A percentile compares a stretch with the other conserved stretches of the same genome.
Conservation (phyloP, 2,329 filamentous ascomycete species). For the Neocatenulostroma microsporum region DNA sequence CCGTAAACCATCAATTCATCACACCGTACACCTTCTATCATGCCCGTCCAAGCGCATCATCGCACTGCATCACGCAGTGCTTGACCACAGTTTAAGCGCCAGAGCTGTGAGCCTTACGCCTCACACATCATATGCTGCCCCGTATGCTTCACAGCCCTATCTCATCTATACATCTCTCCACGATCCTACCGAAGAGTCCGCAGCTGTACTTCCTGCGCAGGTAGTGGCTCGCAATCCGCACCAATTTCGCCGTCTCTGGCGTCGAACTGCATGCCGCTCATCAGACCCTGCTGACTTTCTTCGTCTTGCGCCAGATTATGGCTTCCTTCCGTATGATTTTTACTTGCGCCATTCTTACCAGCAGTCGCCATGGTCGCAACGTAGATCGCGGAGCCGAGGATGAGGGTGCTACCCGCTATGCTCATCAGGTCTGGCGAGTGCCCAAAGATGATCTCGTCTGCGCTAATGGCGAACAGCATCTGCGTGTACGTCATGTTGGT, state of each 20-base stretch:
- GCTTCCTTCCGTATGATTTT: conserved; percentile 26
- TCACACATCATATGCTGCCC: too few species aligned
- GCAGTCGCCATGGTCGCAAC: conserved; percentile 50
- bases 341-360: conserved; percentile 17
- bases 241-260: conserved; percentile 10
- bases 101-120: too few species aligned
- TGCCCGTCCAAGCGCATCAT: too few species aligned
- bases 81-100: too few species aligned
- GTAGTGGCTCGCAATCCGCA: conserved; percentile 15
- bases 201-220: conserved; percentile 18
- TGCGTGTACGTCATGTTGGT: conserved; percentile 63
- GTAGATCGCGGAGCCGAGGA: conserved; percentile 58
- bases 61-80: too few species aligned
- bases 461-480: conserved; percentile 60
- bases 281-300: conserved; percentile 19
- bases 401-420: conserved; percentile 55
- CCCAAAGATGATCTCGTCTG: conserved; percentile 58
- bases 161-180: neutral
- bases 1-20: too few species aligned
- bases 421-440: conserved; percentile 51
- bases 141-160: too few species aligned
- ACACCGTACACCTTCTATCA: too few species aligned
- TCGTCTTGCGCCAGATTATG: conserved; percentile 14
- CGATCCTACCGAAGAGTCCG: conserved; percentile 17
- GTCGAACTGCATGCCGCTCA: conserved; percentile 6